A percentile compares a stretch with the other conserved stretches of the same genome.
These are phyloP conservation scores for Trichosporon coremiiforme DNA, from an alignment of 1,284 basidiomycete genomes.

Conservation along the genomic window DNA sequence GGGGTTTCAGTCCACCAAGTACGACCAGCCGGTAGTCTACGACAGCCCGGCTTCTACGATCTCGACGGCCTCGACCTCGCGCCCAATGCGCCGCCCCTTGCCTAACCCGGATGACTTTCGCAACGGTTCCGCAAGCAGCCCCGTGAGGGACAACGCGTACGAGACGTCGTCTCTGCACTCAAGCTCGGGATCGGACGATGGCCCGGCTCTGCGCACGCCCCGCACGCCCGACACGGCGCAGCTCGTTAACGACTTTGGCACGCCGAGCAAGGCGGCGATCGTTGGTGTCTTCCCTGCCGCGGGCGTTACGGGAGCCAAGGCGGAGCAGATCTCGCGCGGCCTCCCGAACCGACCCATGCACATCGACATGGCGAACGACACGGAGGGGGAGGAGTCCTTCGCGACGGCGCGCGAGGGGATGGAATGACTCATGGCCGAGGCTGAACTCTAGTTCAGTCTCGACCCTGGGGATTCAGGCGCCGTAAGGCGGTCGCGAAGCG, in stretches of 20 bases:
- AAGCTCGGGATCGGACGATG: slow-evolving; percentile 25
- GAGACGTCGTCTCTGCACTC: slow-evolving; percentile 19
- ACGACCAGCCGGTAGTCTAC: slow-evolving; percentile 6
- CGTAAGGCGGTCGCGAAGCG: background rate
- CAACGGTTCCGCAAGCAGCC: background rate
- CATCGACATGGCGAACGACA: slow-evolving; percentile 1
- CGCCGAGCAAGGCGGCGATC: background rate
- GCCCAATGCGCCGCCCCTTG: background rate
- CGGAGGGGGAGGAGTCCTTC: background rate
- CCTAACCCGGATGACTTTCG: slow-evolving; percentile 14
- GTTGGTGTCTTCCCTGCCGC: background rate
- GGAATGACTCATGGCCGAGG: slow-evolving; percentile 14
- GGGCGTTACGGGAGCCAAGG: background rate
- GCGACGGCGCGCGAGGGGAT: background rate
- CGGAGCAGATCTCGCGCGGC: slow-evolving; percentile 6
- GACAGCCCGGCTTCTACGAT: background rate
- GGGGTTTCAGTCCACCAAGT: slow-evolving; percentile 2
- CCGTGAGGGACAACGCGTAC: slow-evolving; percentile 4
- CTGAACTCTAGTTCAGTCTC: slow-evolving; percentile 9
- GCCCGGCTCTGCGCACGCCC: slow-evolving; percentile 25
- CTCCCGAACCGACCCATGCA: slow-evolving; percentile 13
- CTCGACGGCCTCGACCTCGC: slow-evolving; percentile 13
- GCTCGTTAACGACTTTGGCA: slow-evolving; percentile 18
- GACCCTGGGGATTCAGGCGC: slow-evolving; percentile 1
- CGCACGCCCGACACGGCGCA: slow-evolving; percentile 29